Conservation (phyloP, 352 stramenopile genomes). For the Phytopythium aichiense region DNA sequence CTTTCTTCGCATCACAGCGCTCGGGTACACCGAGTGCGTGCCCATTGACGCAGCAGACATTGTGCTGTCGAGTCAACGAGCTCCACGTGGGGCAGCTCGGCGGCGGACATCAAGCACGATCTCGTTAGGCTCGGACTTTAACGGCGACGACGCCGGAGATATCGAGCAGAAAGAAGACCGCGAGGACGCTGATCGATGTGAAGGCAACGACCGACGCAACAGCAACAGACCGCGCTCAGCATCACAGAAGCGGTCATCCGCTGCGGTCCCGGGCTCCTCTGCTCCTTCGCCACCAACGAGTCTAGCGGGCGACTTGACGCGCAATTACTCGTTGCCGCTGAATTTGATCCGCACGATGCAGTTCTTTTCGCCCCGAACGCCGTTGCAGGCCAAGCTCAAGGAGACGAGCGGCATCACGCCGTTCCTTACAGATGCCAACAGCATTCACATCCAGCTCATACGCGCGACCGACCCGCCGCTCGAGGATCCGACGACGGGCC, state of each 20-base stretch:
- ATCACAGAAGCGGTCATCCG: neutral
- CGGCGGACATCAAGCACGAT: constrained; percentile 30
- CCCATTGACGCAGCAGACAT: constrained; percentile 58
- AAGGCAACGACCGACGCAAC: constrained; percentile 11
- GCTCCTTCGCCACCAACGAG: neutral
- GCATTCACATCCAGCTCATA: constrained; percentile 72
- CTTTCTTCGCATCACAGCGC: constrained; percentile 67
- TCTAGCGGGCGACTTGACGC: constrained; percentile 5
- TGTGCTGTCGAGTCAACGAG: constrained; percentile 36
- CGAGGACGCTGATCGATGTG: constrained; percentile 12
- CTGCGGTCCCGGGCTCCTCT: neutral
- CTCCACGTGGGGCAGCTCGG: constrained; percentile 27
- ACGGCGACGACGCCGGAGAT: constrained; percentile 20
- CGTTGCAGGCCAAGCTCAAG: constrained; percentile 68
- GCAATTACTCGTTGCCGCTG: constrained; percentile 73
- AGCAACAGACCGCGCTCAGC: constrained; percentile 2
- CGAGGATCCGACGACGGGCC: constrained; percentile 33
- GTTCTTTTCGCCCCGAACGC: constrained; percentile 72
- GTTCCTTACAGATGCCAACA: constrained; percentile 69
- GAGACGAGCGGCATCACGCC: constrained; percentile 65
- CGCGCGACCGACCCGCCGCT: constrained; percentile 69
- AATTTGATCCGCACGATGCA: constrained; percentile 75
- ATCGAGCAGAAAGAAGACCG: constrained; percentile 9
- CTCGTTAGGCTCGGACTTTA: constrained; percentile 12
- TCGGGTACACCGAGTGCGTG: constrained; percentile 78